Percentiles rank a stretch among this genome's conserved stretches.
Evolutionary conservation across 495 filamentous ascomycete species (phyloP).

Genomic region (Neurospora sp.): DNA sequence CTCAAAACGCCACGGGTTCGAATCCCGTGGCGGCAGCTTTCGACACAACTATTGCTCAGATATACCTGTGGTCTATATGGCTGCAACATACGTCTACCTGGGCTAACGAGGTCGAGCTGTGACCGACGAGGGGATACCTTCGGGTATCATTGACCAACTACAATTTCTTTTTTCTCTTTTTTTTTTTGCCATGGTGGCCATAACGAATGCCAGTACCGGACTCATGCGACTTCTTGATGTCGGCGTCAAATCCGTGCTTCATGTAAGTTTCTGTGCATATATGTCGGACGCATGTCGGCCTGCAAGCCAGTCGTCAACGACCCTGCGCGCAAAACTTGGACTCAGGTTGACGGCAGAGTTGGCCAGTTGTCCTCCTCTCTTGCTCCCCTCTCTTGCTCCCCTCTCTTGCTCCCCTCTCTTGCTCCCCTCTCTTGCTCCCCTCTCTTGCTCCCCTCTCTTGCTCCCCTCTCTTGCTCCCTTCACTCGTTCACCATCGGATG

Average conservation of each 20-base stretch:
- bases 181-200: background rate
- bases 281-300: background rate
- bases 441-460: background rate
- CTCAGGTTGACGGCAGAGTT: background rate
- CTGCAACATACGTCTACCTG: background rate
- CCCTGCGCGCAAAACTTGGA: background rate
- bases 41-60: background rate
- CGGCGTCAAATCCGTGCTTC: too few species aligned
- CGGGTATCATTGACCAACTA: background rate
- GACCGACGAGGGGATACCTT: background rate
- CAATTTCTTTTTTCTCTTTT: too few species aligned
- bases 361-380: background rate
- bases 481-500: background rate
- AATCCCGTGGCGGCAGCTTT: background rate
- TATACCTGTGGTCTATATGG: background rate
- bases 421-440: background rate
- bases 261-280: background rate
- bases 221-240: too few species aligned
- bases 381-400: too few species aligned
- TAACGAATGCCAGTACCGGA: too few species aligned
- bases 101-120: background rate
- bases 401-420: background rate
- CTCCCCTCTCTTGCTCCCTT: background rate
- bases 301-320: background rate
- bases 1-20: background rate